Conservation (phyloP, 495 filamentous ascomycete species). For the Glarea lozoyensis region DNA sequence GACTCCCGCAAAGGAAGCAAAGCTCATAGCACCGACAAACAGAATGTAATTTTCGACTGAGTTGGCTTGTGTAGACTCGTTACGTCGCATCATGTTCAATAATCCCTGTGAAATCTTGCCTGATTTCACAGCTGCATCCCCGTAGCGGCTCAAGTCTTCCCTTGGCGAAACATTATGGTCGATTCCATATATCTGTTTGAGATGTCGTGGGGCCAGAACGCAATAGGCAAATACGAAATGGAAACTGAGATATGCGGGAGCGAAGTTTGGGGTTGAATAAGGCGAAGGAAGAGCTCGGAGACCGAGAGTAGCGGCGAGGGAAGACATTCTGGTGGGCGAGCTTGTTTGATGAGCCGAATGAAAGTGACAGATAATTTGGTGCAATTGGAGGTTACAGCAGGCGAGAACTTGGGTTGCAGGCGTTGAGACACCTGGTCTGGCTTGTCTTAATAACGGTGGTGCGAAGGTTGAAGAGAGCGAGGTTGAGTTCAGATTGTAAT, state of each 20-base stretch:
- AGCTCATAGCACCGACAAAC: constrained; percentile 32
- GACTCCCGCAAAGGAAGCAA: constrained; percentile 1
- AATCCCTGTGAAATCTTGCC: constrained; percentile 38
- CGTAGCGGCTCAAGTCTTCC: constrained; percentile 36
- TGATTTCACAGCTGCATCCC: constrained; percentile 33
- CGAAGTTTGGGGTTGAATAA: constrained; percentile 25
- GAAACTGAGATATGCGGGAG: constrained; percentile 30
- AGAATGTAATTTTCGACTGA: constrained; percentile 38
- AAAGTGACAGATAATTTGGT: too few species aligned
- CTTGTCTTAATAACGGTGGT: too few species aligned
- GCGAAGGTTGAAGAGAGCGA: too few species aligned
- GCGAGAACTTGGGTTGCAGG: too few species aligned
- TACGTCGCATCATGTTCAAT: constrained; percentile 36
- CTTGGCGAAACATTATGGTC: constrained; percentile 41
- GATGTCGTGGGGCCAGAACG: constrained; percentile 31
- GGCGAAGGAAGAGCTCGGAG: too few species aligned
- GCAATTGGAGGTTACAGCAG: too few species aligned
- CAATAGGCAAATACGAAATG: constrained; percentile 41
- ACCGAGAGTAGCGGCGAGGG: too few species aligned
- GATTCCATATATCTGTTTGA: constrained; percentile 33
- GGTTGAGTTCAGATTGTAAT: too few species aligned
- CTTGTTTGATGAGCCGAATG: too few species aligned
- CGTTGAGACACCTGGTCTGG: too few species aligned
- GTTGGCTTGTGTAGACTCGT: constrained; percentile 39
- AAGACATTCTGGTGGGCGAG: too few species aligned